A percentile compares a stretch with the other conserved stretches of the same genome.
Conservation (phyloP, 176 grass and related monocot genomes). For the Dactylis glomerata region DNA sequence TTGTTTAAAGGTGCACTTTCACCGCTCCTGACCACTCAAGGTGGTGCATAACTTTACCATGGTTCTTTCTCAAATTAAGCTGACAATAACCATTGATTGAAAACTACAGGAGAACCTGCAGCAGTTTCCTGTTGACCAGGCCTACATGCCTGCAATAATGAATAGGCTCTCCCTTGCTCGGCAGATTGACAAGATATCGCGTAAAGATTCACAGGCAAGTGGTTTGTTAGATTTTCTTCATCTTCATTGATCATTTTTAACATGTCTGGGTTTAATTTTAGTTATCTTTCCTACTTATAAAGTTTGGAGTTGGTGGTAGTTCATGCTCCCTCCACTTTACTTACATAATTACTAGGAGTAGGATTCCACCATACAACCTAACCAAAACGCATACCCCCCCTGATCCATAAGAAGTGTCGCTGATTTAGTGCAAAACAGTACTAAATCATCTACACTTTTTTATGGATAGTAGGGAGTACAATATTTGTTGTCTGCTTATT, state of each 20-base stretch:
- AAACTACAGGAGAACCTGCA: constrained; percentile 71
- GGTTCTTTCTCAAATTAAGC: neutral
- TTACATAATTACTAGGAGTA: too few species aligned
- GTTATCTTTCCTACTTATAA: neutral
- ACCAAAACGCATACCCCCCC: too few species aligned
- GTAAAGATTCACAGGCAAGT: constrained; percentile 73
- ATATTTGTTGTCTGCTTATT: too few species aligned
- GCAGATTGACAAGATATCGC: constrained; percentile 71
- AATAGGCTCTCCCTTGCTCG: constrained; percentile 72
- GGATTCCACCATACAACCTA: too few species aligned
- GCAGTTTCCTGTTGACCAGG: constrained; percentile 81
- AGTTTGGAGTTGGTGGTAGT: too few species aligned
- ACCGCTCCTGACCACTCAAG: neutral
- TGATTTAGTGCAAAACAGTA: too few species aligned
- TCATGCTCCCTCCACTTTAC: too few species aligned
- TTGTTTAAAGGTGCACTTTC: neutral
- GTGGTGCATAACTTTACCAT: neutral
- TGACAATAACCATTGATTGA: constrained; percentile 33
- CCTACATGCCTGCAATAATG: constrained; percentile 76
- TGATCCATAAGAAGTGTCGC: too few species aligned
- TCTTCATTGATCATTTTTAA: constrained; percentile 21
- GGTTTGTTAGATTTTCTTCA: constrained; percentile 13
- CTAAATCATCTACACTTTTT: too few species aligned
- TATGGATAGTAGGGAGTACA: too few species aligned
- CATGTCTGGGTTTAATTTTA: neutral